Evolutionary conservation across 805 yeast species (phyloP).

Genomic region (Barnettozyma siamensis): DNA sequence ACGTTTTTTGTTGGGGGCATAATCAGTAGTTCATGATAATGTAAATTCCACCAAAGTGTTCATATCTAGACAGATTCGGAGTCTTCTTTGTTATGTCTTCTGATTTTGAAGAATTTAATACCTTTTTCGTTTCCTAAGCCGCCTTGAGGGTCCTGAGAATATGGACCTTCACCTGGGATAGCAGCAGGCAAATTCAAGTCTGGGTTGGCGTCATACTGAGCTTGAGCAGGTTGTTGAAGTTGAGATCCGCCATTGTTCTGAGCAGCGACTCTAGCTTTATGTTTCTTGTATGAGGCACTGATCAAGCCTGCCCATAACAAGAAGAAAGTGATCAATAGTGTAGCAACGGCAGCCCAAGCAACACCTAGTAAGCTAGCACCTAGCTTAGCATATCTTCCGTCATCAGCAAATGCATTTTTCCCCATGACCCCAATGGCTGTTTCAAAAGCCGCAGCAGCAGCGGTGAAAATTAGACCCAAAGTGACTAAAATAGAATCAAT

Average conservation of each 20-base stretch:
- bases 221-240: background rate
- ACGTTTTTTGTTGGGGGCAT: too few species aligned
- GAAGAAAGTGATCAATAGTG: slow-evolving; percentile 44
- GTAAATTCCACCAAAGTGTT: too few species aligned
- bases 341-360: slow-evolving; percentile 65
- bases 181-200: slow-evolving; percentile 16
- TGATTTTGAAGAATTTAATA: slow-evolving; percentile 71
- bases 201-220: slow-evolving; percentile 8
- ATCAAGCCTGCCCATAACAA: slow-evolving; percentile 46
- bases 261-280: slow-evolving; percentile 35
- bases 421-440: slow-evolving; percentile 80
- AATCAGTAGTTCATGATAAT: background rate
- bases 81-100: slow-evolving; percentile 42
- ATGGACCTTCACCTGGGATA: slow-evolving; percentile 23
- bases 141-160: slow-evolving; percentile 25
- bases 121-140: slow-evolving; percentile 41
- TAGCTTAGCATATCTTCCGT: slow-evolving; percentile 38
- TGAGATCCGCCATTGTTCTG: slow-evolving; percentile 18
- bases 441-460: slow-evolving; percentile 61
- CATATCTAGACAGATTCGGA: slow-evolving; percentile 34
- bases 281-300: slow-evolving; percentile 45
- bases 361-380: slow-evolving; percentile 58
- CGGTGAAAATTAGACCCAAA: slow-evolving; percentile 46
- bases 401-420: slow-evolving; percentile 55
- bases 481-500: slow-evolving; percentile 46